These are phyloP conservation scores for Euryodendron excelsum DNA, from an alignment of 148 eudicot species.

Conservation along the genomic window DNA sequence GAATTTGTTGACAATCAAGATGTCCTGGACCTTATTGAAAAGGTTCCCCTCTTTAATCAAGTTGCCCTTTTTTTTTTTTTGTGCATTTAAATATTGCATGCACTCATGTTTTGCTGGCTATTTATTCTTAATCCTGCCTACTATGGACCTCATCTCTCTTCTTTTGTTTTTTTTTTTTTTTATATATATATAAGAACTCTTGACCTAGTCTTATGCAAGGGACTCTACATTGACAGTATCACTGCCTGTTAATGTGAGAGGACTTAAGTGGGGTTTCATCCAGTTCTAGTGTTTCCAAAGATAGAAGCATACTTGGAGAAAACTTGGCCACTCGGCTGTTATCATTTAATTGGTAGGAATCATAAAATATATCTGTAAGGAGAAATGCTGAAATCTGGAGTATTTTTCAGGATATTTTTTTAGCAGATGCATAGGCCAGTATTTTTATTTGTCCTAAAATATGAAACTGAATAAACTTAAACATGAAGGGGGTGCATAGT, in stretches of 20 bases:
- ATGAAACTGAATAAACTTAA: background rate
- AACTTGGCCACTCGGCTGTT: constrained; percentile 1
- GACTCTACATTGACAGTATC: background rate
- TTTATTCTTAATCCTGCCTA: too few relatives aligned
- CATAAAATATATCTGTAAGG: background rate
- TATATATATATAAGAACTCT: too few relatives aligned
- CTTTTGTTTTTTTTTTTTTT: background rate
- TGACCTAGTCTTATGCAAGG: background rate
- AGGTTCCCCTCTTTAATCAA: constrained; percentile 41
- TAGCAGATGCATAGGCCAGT: background rate
- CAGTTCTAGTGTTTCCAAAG: background rate
- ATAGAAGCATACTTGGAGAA: background rate
- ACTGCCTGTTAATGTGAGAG: background rate
- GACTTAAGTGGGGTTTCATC: background rate
- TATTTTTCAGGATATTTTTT: background rate
- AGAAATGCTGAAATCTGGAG: background rate
- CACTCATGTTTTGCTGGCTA: background rate
- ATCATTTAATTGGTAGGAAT: background rate
- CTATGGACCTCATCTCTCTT: background rate
- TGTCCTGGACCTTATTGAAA: constrained; percentile 96
- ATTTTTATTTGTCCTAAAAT: background rate
- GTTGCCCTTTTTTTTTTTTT: background rate
- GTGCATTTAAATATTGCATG: background rate
- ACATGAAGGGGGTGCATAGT: background rate
- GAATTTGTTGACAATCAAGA: constrained; percentile 98